These are phyloP conservation scores for Pogostemon cablin DNA, from an alignment of 257 asterid genomes.

Conservation along the genomic window DNA sequence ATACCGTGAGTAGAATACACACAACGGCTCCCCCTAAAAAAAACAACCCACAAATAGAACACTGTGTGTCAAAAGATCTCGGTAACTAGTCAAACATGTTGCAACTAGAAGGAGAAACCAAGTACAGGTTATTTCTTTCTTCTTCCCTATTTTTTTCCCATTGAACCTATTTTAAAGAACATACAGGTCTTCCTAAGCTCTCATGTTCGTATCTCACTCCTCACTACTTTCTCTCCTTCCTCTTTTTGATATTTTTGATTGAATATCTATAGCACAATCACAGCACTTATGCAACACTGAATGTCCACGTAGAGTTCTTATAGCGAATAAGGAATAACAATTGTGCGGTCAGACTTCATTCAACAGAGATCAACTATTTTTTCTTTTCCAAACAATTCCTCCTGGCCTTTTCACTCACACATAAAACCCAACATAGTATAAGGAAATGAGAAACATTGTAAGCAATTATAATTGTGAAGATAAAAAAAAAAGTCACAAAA, in stretches of 20 bases:
- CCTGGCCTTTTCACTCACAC: no score
- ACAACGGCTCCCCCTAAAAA: conserved; percentile 85
- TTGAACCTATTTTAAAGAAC: neutral
- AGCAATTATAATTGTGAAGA: neutral
- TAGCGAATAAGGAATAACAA: no score
- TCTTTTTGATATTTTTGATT: neutral
- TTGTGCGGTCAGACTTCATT: neutral
- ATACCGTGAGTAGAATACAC: conserved; percentile 89
- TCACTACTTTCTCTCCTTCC: neutral
- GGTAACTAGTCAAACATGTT: conserved; percentile 20
- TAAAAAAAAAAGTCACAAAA: neutral
- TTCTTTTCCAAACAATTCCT: no score
- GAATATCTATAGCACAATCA: neutral
- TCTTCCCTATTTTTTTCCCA: neutral
- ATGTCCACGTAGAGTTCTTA: neutral
- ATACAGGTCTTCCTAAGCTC: conserved; percentile 2
- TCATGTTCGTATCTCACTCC: neutral
- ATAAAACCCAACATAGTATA: no score
- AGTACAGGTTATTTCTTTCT: conserved; percentile 9
- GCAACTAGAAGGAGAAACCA: conserved; percentile 10
- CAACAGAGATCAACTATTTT: neutral
- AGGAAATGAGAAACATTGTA: no score
- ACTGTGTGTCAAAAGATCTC: conserved; percentile 18
- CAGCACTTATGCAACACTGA: neutral
- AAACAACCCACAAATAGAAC: conserved; percentile 37